These are phyloP conservation scores for Diaporthe eres DNA, from an alignment of 2,329 filamentous ascomycete species.

Conservation along the genomic window DNA sequence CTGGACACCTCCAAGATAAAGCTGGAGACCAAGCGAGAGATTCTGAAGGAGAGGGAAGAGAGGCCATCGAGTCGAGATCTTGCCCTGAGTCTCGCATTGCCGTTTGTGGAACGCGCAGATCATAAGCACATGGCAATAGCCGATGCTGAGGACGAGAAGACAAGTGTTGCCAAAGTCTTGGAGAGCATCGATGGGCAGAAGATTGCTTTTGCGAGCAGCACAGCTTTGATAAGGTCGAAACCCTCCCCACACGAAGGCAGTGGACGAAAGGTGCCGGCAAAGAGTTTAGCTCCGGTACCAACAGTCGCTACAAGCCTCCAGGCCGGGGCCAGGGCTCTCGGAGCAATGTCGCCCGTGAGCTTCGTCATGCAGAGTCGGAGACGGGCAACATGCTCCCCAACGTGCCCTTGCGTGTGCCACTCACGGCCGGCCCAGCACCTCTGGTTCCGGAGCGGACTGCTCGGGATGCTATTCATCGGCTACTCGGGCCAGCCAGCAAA, in stretches of 20 bases:
- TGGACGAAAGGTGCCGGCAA: neutral
- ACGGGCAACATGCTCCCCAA: neutral
- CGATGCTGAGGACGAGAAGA: neutral
- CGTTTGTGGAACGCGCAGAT: neutral
- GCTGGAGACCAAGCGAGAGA: neutral
- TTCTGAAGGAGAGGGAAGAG: neutral
- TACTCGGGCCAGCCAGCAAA: slow-evolving; percentile 22
- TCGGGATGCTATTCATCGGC: slow-evolving; percentile 18
- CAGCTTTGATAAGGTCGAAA: neutral
- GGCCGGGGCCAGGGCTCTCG: neutral
- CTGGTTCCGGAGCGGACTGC: slow-evolving; percentile 4
- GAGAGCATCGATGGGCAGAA: slow-evolving; percentile 8
- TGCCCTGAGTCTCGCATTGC: neutral
- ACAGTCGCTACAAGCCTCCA: slow-evolving; percentile 3
- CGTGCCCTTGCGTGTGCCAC: neutral
- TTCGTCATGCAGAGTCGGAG: slow-evolving; percentile 24
- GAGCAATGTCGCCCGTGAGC: neutral
- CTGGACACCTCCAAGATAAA: neutral
- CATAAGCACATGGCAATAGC: neutral
- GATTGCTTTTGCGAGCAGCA: neutral
- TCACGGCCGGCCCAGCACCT: slow-evolving; percentile 6
- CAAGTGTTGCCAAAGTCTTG: neutral
- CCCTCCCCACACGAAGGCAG: neutral
- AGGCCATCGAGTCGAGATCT: slow-evolving; percentile 3
- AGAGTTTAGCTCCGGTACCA: neutral